Evolutionary conservation across 2,329 filamentous ascomycete genomes (phyloP).

Genomic region (Fusarium illudens): DNA sequence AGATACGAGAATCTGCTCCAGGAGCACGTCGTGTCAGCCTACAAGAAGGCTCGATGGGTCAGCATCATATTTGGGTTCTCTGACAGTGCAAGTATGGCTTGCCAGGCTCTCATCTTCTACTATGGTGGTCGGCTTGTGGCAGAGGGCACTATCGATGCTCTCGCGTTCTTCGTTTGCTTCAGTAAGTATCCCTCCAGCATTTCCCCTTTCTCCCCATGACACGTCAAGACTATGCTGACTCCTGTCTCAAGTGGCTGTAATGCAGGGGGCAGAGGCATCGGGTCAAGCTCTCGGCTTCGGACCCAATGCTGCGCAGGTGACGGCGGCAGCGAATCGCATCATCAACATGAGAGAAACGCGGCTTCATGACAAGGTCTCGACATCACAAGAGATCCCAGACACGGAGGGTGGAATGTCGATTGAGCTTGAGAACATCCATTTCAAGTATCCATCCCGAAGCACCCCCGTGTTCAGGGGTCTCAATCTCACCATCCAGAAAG

Average conservation of each 20-base stretch:
- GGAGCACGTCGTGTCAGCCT: conserved; percentile 67
- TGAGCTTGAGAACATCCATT: conserved; percentile 65
- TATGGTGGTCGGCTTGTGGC: conserved; percentile 70
- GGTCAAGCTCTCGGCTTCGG: conserved; percentile 65
- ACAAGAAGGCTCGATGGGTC: conserved; percentile 67
- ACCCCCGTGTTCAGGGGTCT: conserved; percentile 67
- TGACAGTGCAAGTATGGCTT: conserved; percentile 70
- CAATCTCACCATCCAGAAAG: conserved; percentile 70
- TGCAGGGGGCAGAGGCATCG: conserved; percentile 62
- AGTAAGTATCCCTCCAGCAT: conserved; percentile 38
- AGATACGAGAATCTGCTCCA: conserved; percentile 68
- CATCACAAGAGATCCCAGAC: conserved; percentile 52
- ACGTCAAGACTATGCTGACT: conserved; percentile 2
- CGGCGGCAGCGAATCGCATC: conserved; percentile 68
- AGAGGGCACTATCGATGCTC: conserved; percentile 55
- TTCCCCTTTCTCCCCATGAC: neutral
- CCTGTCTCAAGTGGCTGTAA: conserved; percentile 58
- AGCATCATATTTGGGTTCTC: conserved; percentile 74
- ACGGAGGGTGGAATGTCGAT: conserved; percentile 62
- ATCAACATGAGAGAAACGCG: conserved; percentile 59
- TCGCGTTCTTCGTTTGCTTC: conserved; percentile 66
- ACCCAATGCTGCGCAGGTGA: conserved; percentile 68
- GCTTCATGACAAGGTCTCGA: conserved; percentile 46
- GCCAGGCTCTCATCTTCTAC: conserved; percentile 72
- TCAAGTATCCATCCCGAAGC: conserved; percentile 68